These are phyloP conservation scores for Diaporthe australafricana DNA, from an alignment of 2,329 filamentous ascomycete species.

Conservation along the genomic window DNA sequence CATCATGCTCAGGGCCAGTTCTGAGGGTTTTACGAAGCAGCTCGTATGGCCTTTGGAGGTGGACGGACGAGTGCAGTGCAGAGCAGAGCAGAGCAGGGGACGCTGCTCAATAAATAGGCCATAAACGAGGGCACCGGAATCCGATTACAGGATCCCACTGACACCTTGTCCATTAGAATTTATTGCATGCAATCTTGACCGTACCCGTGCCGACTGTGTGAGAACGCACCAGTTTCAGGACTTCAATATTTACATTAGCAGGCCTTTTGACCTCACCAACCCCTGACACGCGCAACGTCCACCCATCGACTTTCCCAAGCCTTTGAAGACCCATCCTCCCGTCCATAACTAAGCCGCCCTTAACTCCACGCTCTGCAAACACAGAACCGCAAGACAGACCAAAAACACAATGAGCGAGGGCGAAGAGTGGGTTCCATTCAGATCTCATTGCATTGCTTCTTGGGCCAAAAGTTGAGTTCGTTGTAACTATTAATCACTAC, in stretches of 20 bases:
- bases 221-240: neutral
- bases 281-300: neutral
- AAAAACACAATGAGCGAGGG: neutral
- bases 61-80: neutral
- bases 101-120: neutral
- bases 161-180: constrained; percentile 34
- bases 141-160: constrained; percentile 29
- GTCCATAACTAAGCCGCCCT: constrained; percentile 8
- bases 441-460: constrained; percentile 22
- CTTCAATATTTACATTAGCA: constrained; percentile 23
- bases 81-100: neutral
- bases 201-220: neutral
- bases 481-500: constrained; percentile 48
- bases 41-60: neutral
- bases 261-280: neutral
- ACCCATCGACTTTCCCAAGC: neutral
- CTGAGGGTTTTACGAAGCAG: neutral
- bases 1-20: neutral
- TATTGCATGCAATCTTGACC: constrained; percentile 31
- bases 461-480: neutral
- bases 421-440: neutral
- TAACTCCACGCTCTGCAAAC: constrained; percentile 46
- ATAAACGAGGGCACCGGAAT: neutral
- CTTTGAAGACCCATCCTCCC: neutral
- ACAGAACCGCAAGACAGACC: constrained; percentile 32